A percentile compares a stretch with the other conserved stretches of the same genome.
These are phyloP conservation scores for apple (Malus domestica) DNA, from an alignment of 306 rosid species.

Conservation along the genomic window DNA sequence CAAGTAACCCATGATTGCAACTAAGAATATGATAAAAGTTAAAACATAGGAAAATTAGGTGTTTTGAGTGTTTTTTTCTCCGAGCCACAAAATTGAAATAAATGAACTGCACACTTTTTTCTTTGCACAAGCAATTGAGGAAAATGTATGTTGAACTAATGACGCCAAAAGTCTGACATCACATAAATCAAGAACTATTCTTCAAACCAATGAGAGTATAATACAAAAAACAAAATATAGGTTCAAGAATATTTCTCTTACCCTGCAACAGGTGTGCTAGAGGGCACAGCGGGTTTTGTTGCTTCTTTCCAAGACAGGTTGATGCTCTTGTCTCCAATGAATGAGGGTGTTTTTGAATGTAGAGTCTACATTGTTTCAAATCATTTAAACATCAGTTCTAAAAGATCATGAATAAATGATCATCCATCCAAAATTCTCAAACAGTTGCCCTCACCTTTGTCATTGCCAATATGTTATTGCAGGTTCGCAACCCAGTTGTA, in stretches of 20 bases:
- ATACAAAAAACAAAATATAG: background rate
- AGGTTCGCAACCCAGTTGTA: slow-evolving; percentile 87
- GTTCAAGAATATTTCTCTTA: slow-evolving; percentile 25
- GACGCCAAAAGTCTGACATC: background rate
- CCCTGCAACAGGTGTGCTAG: slow-evolving; percentile 51
- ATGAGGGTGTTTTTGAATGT: slow-evolving; percentile 71
- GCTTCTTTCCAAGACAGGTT: slow-evolving; percentile 94
- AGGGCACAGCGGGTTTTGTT: slow-evolving; percentile 41
- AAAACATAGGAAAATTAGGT: background rate
- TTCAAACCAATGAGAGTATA: background rate
- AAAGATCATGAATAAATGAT: slow-evolving; percentile 6
- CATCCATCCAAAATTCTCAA: background rate
- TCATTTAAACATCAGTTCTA: background rate
- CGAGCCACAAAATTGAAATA: background rate
- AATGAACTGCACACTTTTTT: background rate
- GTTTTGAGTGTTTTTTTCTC: background rate
- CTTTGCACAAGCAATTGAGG: background rate
- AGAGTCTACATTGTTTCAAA: slow-evolving; percentile 30
- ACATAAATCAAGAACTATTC: background rate
- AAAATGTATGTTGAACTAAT: background rate
- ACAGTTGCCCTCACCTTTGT: slow-evolving; percentile 48
- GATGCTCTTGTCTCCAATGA: slow-evolving; percentile 83
- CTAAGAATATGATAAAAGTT: background rate
- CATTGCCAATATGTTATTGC: slow-evolving; percentile 88
- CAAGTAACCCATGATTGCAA: background rate